Percentiles rank a stretch among this genome's conserved stretches.
Conservation (phyloP, 2,329 filamentous ascomycete species). For the Fusarium continuum region DNA sequence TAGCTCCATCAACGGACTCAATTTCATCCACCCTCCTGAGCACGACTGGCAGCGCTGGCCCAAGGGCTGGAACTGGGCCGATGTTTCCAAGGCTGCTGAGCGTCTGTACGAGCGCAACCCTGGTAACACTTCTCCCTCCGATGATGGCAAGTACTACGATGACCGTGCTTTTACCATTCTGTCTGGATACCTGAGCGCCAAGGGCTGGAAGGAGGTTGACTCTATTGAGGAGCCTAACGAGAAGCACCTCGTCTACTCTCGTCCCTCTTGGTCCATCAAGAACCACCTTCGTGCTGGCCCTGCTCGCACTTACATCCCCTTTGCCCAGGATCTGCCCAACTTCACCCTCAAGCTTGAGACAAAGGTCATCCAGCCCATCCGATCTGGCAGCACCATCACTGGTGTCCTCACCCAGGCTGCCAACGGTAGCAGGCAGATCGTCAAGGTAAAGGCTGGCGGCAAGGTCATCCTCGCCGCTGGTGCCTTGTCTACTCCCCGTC, state of each 20-base stretch:
- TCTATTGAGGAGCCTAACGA: slow-evolving; percentile 68
- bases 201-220: slow-evolving; percentile 71
- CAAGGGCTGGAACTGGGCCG: slow-evolving; percentile 34
- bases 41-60: slow-evolving; percentile 43
- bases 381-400: slow-evolving; percentile 67
- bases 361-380: slow-evolving; percentile 70
- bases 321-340: slow-evolving; percentile 66
- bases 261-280: slow-evolving; percentile 74
- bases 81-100: slow-evolving; percentile 36
- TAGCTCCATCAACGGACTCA: slow-evolving; percentile 42
- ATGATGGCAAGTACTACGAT: slow-evolving; percentile 72
- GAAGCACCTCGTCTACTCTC: slow-evolving; percentile 73
- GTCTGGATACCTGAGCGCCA: slow-evolving; percentile 62
- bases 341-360: slow-evolving; percentile 74
- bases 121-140: slow-evolving; percentile 71
- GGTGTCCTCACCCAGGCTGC: slow-evolving; percentile 68
- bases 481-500: slow-evolving; percentile 50
- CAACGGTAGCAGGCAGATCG: slow-evolving; percentile 55
- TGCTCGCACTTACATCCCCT: slow-evolving; percentile 74
- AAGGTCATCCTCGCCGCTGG: slow-evolving; percentile 72
- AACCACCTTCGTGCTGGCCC: slow-evolving; percentile 74
- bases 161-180: slow-evolving; percentile 72
- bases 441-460: slow-evolving; percentile 40
- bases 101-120: slow-evolving; percentile 52
- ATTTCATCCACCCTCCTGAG: slow-evolving; percentile 42